A percentile compares a stretch with the other conserved stretches of the same genome.
phyloP scores from a whole-genome alignment of 306 rosid genomes.

The Senna siamea region DNA sequence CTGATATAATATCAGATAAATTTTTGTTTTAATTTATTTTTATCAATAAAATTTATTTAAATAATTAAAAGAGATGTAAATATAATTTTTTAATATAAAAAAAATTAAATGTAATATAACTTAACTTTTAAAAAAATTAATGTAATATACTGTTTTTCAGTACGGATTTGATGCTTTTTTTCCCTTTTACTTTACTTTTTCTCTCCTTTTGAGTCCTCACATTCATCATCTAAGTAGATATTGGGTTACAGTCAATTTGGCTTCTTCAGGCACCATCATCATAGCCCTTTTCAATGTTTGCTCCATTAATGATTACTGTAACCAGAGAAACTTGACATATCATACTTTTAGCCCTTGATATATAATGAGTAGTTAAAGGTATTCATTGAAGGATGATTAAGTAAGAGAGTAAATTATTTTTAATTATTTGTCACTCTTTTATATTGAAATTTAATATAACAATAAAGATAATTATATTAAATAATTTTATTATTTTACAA shows the following conservation, averaged over 20 bases:
- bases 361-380: neutral
- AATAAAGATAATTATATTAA: too few species aligned
- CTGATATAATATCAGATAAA: too few species aligned
- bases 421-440: too few species aligned
- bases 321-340: conserved; percentile 1
- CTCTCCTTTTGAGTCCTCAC: conserved; percentile 23
- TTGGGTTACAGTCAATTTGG: conserved; percentile 43
- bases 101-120: neutral
- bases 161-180: conserved; percentile 46
- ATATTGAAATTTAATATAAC: too few species aligned
- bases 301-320: conserved; percentile 31
- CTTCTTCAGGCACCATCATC: conserved; percentile 36
- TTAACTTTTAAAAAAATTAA: too few species aligned
- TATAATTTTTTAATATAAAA: too few species aligned
- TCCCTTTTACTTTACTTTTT: conserved; percentile 30
- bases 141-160: conserved; percentile 18
- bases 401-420: too few species aligned
- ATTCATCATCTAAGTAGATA: conserved; percentile 38
- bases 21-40: too few species aligned
- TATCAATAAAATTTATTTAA: too few species aligned
- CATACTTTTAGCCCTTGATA: conserved; percentile 1
- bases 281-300: conserved; percentile 38
- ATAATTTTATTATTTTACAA: too few species aligned
- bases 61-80: too few species aligned
- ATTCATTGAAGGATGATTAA: conserved; percentile 11